Evolutionary conservation across 2,329 filamentous ascomycete species (phyloP), one percentile per base, ranked within the genome.

Genomic region (Sclerotinia trifoliorum): DNA sequence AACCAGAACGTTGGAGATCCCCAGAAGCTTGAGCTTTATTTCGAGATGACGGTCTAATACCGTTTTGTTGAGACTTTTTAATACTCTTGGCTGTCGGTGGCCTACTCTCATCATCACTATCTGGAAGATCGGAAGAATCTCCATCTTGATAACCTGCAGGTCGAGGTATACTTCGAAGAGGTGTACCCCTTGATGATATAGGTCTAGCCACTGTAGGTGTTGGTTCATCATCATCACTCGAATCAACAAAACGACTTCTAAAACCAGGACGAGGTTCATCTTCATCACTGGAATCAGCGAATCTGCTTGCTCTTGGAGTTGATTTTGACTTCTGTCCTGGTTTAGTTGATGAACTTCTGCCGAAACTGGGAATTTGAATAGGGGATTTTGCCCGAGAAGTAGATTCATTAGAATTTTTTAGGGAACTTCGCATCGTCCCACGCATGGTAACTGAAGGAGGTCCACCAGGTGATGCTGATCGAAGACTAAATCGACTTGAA

Each of bases 401-500:
- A 17, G 70, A 66, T 15, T 69, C 51, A 13, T 68, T 60, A 82
- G 78, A 55, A 7, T 48, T 46, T 42, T 60, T 46, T n/a, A 65
- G 32, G 79, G 81, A 60, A 81, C 77, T 42, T 76, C 78, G 35
- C 73, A 76, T 73, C 21, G 74, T 74, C 19, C 32, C 71, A 78
- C 82, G 69, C 78, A 78, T 62, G 5, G 24, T 49, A 77, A 79
- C 48, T 13, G 86, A 85, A 8, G 48, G 46, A 19, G 60, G 24
- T 21, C 84, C 84, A 1, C 85, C 81, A 0, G 91, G 92, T 1
- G 91, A 94, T 52, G 91, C 73, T 0, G 90, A 90, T 42, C 91
- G 85, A 46, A 93, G 81, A 69, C 88, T 91, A 75, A 92, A 89
- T 32, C 86, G 84, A n/a, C 86, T 84, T n/a, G 86, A 81, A 19